phyloP scores from a whole-genome alignment of 2,329 filamentous ascomycete genomes.

The Hymenotorrendiella dingleyae region DNA sequence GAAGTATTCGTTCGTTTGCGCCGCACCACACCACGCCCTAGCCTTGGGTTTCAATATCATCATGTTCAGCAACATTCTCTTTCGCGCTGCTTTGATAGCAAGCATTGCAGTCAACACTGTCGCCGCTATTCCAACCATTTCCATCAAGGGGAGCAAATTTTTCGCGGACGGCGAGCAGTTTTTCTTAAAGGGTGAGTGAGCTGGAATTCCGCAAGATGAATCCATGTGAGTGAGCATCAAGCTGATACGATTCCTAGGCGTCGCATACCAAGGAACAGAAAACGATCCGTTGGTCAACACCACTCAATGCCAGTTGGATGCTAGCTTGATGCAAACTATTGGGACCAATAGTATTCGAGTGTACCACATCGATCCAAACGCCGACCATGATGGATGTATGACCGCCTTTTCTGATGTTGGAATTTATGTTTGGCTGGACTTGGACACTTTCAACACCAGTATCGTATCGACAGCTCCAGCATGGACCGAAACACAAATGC shows the following conservation, averaged over 20 bases:
- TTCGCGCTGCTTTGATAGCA: slow-evolving; percentile 10
- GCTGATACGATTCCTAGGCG: slow-evolving; percentile 47
- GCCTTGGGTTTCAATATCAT: neutral
- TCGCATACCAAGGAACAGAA: slow-evolving; percentile 62
- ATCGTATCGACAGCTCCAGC: slow-evolving; percentile 54
- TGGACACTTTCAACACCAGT: slow-evolving; percentile 68
- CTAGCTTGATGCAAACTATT: slow-evolving; percentile 68
- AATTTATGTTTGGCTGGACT: slow-evolving; percentile 79
- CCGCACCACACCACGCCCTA: no score
- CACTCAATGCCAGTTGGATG: slow-evolving; percentile 71
- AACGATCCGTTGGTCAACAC: slow-evolving; percentile 72
- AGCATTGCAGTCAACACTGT: slow-evolving; percentile 6
- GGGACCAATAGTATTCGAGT: slow-evolving; percentile 81
- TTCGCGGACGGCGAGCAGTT: slow-evolving; percentile 26
- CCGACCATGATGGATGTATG: slow-evolving; percentile 76
- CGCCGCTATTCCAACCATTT: slow-evolving; percentile 19
- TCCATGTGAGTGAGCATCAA: slow-evolving; percentile 34
- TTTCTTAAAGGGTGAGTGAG: slow-evolving; percentile 25
- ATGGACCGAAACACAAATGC: slow-evolving; percentile 68
- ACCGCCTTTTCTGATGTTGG: slow-evolving; percentile 68
- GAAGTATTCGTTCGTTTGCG: no score
- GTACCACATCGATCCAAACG: slow-evolving; percentile 72
- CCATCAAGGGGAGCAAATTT: slow-evolving; percentile 26
- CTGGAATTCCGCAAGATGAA: slow-evolving; percentile 40
- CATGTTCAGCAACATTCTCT: slow-evolving; percentile 16